Evolutionary conservation across 345 rosid species (phyloP), one percentile per base, ranked within the genome.

Genomic region (Turnera subulata): DNA sequence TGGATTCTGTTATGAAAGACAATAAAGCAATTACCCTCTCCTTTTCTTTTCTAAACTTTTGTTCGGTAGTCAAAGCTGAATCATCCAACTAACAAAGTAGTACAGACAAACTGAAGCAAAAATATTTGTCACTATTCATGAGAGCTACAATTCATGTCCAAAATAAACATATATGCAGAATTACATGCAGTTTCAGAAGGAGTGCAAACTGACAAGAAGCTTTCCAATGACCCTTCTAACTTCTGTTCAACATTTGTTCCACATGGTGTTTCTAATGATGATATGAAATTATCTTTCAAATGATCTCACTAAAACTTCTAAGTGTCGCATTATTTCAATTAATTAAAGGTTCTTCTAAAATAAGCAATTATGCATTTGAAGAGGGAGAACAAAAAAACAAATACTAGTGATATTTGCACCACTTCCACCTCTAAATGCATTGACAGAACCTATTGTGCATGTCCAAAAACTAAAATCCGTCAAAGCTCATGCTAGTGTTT

Each of bases 1-100:
- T 24, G 48, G 25, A 53, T 46, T 59, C 64, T 66, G 64, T 52
- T 17, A 43, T 58, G 19, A 16, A 22, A 19, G 26, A 32, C 49
- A 11, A 42, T 40, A 26, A 38, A 20, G 5, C 6, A 38, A 55
- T 18, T 18, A 51, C 13, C 22, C 8, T 51, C 40, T 51, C 3
- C 15, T 51, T 29, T 33, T 17, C 11, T 4, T 26, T 11, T 22
- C n/a, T n/a, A n/a, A 49, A 11, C 22, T 49, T 49, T 26, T n/a
- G 14, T 33, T n/a, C 32, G 26, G 10, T 11, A 16, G 12, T 42
- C 16, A 42, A 4, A 14, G n/a, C 22, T 21, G 32, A 22, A 46
- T 11, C 17, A 46, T 15, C 32, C 7, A 11, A 46, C 15, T 32
- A 0, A 12, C 50, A 2, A 53, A 38, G 33, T 11, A 53, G 2